Base-by-base conservation (phyloP, 805 yeast species). In the Starmerella stellata region DNA sequence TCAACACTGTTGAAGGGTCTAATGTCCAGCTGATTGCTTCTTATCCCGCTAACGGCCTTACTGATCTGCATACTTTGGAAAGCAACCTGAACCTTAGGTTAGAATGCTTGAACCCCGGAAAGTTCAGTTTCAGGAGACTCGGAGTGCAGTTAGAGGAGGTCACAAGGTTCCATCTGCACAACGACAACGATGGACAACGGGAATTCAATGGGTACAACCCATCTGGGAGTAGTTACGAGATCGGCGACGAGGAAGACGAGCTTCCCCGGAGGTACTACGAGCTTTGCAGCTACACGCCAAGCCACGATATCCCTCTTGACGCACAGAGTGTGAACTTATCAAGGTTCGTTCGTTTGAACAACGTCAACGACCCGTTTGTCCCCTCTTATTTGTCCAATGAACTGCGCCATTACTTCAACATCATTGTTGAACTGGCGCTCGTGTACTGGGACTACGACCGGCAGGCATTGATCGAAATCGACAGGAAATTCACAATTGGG, bases 41-140 rank as follows among this genome's bases (percentile, higher is more conserved):
- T 21, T 45, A 44, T 17, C 38, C 48, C 9, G 23, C 40, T 4
- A 43, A 41, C 13, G 48, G 48, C 7, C 31, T 42, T 21, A 44
- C 44, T 15, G 43, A 44, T 25, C 35, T 36, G 13, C 45, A 44
- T 16, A 15, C 7, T n/a, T 31, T 44, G 14, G 29, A 38, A 7
- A 33, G 45, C 14, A 46, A 46, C 4, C 16, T 44, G 11, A 36
- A 43, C 9, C 18, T 42, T 25, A 25, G 38, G 11, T 16, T 44
- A 14, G 37, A 30, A 14, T 29, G 35, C 18, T 28, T 32, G 13
- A 8, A 5, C 11, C 34, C 37, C 17, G 20, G 21, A 2, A 36
- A 35, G 16, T 42, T 42, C 33, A 25, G 9, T 4, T 1, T 44
- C n/a, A 16, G 18, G 17, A 29, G 44, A 13, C 16, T 44, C 25